Conservation (phyloP, 306 rosid genomes). For the Vigna radiata region DNA sequence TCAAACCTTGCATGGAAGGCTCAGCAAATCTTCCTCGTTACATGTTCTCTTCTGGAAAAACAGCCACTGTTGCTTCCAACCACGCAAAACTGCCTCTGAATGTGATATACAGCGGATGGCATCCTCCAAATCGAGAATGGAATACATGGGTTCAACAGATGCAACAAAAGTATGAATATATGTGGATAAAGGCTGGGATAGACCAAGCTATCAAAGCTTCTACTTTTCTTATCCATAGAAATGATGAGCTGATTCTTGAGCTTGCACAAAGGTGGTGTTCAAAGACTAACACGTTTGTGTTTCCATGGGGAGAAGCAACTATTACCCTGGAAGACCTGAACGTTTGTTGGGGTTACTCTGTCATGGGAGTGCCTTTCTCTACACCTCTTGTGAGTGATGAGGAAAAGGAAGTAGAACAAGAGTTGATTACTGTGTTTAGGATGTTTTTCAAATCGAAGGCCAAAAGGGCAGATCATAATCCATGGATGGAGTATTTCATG, state of each 20-base stretch:
- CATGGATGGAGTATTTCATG: constrained; percentile 61
- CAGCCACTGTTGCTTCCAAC: neutral
- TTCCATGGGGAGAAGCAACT: constrained; percentile 68
- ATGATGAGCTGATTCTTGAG: constrained; percentile 44
- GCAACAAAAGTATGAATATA: constrained; percentile 18
- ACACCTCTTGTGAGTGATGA: constrained; percentile 33
- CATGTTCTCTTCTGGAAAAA: neutral
- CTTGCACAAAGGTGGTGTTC: constrained; percentile 54
- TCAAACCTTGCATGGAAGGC: constrained; percentile 39
- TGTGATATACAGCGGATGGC: constrained; percentile 47
- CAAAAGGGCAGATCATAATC: constrained; percentile 24
- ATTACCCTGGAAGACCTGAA: constrained; percentile 62
- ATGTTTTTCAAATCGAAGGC: constrained; percentile 18
- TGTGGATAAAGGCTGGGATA: constrained; percentile 58
- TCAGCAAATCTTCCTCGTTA: neutral
- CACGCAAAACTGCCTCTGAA: neutral
- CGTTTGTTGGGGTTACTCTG: constrained; percentile 51
- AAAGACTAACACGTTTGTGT: constrained; percentile 56
- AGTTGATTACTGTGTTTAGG: neutral
- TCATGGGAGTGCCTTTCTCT: constrained; percentile 46
- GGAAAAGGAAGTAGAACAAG: constrained; percentile 22
- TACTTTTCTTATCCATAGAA: constrained; percentile 27
- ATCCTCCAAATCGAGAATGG: constrained; percentile 40
- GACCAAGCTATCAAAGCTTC: constrained; percentile 61
- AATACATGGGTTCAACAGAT: constrained; percentile 42